These are phyloP conservation scores for Kodamaea kakaduensis DNA, from an alignment of 805 yeast genomes.

Conservation along the genomic window DNA sequence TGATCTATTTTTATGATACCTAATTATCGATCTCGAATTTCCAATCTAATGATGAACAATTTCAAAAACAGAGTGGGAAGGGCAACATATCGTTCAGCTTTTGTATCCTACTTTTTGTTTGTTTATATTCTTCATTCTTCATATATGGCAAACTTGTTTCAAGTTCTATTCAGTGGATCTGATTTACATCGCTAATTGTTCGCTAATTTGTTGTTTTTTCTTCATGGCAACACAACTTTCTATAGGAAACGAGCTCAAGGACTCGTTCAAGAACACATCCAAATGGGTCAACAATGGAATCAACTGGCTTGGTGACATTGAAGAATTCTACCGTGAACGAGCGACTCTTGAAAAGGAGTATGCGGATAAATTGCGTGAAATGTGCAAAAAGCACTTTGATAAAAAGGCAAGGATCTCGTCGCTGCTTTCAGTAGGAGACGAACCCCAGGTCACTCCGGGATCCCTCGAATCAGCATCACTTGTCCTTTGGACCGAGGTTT, in stretches of 20 bases:
- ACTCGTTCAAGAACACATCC: constrained; percentile 70
- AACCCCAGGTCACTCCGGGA: constrained; percentile 90
- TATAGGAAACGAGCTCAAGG: constrained; percentile 74
- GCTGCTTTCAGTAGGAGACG: constrained; percentile 79
- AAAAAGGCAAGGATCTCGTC: constrained; percentile 71
- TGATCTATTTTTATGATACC: too few relatives aligned
- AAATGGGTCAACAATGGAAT: constrained; percentile 77
- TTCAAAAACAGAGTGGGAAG: too few relatives aligned
- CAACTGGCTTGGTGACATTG: constrained; percentile 73
- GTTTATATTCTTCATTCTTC: too few relatives aligned
- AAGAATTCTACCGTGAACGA: constrained; percentile 78
- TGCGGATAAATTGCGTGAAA: constrained; percentile 56
- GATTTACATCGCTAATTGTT: too few relatives aligned
- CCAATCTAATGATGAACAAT: too few relatives aligned
- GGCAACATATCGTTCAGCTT: too few relatives aligned
- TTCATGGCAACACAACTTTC: constrained; percentile 16
- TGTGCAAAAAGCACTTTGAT: constrained; percentile 67
- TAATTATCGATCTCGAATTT: too few relatives aligned
- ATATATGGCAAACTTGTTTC: too few relatives aligned
- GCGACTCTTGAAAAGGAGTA: constrained; percentile 82
- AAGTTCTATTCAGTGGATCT: too few relatives aligned
- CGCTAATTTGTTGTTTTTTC: neutral
- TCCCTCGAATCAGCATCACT: constrained; percentile 83
- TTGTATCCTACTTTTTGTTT: too few relatives aligned
- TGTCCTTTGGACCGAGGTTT: constrained; percentile 86